Percentiles rank a stretch among this genome's conserved stretches.
Evolutionary conservation across 192 early-diverging fungal genomes (phyloP).

Genomic region (Allomyces javanicus): DNA sequence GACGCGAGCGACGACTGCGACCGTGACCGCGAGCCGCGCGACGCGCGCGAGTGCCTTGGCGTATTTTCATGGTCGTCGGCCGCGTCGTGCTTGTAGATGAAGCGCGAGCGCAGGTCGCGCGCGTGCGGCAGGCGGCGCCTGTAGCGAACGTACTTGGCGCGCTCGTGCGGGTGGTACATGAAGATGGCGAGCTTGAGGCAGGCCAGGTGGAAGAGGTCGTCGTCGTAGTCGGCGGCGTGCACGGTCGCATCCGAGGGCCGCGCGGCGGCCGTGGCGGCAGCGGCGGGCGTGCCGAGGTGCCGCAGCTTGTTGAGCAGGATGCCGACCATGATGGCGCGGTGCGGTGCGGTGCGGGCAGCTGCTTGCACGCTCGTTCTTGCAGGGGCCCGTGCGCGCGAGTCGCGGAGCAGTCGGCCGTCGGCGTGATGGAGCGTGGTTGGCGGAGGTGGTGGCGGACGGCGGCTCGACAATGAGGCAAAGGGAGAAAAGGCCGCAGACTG

Average conservation of each 20-base stretch:
- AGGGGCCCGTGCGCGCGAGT: too few relatives aligned
- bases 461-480: too few relatives aligned
- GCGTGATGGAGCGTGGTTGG: too few relatives aligned
- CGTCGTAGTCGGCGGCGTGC: not conserved
- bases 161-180: not conserved
- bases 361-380: too few relatives aligned
- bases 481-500: too few relatives aligned
- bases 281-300: not conserved
- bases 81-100: not conserved
- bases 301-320: not conserved
- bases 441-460: too few relatives aligned
- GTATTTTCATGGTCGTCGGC: not conserved
- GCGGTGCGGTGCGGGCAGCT: too few relatives aligned
- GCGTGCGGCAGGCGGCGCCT: not conserved
- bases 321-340: not conserved
- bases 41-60: not conserved
- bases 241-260: not conserved
- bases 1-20: too few relatives aligned
- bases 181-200: not conserved
- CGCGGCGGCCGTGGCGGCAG: not conserved
- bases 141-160: not conserved
- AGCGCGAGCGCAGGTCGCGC: not conserved
- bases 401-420: too few relatives aligned
- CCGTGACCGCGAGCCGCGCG: not conserved
- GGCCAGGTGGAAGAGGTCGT: not conserved